Conservation (phyloP, 2,329 filamentous ascomycete species). For the Arthrinium puccinioides region DNA sequence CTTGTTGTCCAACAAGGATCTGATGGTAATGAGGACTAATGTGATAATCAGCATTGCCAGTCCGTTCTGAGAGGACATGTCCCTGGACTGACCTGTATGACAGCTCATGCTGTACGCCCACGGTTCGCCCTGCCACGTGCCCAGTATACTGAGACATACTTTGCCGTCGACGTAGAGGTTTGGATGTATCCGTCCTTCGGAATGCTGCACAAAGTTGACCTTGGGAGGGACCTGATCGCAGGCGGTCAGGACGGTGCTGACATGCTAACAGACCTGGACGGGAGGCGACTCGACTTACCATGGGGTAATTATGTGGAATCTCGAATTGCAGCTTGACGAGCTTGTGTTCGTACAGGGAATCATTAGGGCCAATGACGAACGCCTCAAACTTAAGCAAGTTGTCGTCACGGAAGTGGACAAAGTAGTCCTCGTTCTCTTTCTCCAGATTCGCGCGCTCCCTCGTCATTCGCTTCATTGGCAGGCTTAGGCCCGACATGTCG, state of each 20-base stretch:
- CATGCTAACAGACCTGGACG: neutral
- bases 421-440: conserved; percentile 9
- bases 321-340: conserved; percentile 10
- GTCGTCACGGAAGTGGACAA: conserved; percentile 10
- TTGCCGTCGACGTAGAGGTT: conserved; percentile 43
- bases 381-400: conserved; percentile 9
- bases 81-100: conserved; percentile 3
- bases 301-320: conserved; percentile 8
- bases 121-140: conserved; percentile 38
- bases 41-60: neutral
- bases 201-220: conserved; percentile 10
- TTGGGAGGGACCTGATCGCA: conserved; percentile 8
- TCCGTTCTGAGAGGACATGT: neutral
- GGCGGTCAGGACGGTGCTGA: neutral
- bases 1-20: conserved; percentile 9
- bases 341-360: conserved; percentile 11
- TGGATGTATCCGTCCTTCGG: conserved; percentile 25
- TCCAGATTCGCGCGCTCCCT: conserved; percentile 6
- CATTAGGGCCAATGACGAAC: conserved; percentile 8
- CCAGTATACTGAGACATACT: conserved; percentile 43
- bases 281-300: conserved; percentile 4
- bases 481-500: too few relatives aligned
- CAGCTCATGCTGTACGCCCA: conserved; percentile 26
- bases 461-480: conserved; percentile 3
- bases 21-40: conserved; percentile 9